Evolutionary conservation across 208 protist genomes (phyloP).

Genomic region (Trypanosoma brucei): DNA sequence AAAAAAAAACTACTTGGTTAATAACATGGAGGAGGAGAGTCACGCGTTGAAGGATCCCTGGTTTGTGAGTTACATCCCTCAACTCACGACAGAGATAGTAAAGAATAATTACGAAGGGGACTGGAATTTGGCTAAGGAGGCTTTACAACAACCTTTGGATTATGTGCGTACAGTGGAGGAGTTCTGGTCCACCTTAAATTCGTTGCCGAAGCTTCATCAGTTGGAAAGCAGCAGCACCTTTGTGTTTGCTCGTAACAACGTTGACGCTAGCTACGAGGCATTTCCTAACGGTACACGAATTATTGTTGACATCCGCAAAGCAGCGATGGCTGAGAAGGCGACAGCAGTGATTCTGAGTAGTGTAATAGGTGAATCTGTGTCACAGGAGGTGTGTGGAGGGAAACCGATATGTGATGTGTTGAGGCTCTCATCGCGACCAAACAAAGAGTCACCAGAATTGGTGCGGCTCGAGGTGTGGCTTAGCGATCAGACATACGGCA

Average conservation of each 20-base stretch:
- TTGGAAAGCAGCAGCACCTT: conserved; percentile 74
- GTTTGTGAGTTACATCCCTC: conserved; percentile 83
- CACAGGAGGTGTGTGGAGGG: conserved; percentile 45
- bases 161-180: conserved; percentile 84
- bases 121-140: conserved; percentile 77
- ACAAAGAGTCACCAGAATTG: conserved; percentile 51
- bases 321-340: conserved; percentile 55
- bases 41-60: conserved; percentile 74
- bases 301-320: conserved; percentile 61
- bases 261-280: conserved; percentile 84
- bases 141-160: conserved; percentile 71
- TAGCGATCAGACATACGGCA: conserved; percentile 58
- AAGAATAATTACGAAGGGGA: conserved; percentile 76
- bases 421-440: conserved; percentile 65
- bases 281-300: conserved; percentile 81
- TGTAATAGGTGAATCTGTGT: conserved; percentile 70
- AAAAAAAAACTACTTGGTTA: no score
- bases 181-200: conserved; percentile 89
- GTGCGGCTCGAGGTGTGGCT: conserved; percentile 87
- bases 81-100: conserved; percentile 65
- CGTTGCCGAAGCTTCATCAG: conserved; percentile 76
- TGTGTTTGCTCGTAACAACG: conserved; percentile 80
- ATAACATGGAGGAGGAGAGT: conserved; percentile 19
- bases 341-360: conserved; percentile 64
- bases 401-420: conserved; percentile 81